Evolutionary conservation across 495 filamentous ascomycete species (phyloP), one percentile per base, ranked within the genome.

Genomic region (Evansstolkia leycettana): DNA sequence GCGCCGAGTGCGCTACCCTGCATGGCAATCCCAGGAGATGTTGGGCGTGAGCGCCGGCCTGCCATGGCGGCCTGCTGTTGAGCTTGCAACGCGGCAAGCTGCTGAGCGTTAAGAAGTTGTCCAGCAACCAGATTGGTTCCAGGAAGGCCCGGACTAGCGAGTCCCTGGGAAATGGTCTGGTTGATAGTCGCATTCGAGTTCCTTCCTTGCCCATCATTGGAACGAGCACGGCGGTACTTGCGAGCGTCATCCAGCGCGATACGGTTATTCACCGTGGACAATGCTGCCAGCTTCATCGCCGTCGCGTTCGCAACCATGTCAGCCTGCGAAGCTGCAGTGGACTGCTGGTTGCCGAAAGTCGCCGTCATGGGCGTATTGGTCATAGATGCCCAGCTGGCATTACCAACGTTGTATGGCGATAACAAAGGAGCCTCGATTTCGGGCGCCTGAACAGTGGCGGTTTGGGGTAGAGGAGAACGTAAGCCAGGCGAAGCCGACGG

Each of bases 221-320:
- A 94, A 39, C 89, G 78, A 51, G 84, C 78, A 38, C 88, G 78
- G 33, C 88, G 84, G 56, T 88, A 95, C 56, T 94, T 94, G 41
- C 85, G 83, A 33, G 85, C 87, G 57, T 95, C 88, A 43, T 98
- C 90, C 40, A 98, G 69, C 24, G 93, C 89, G 50, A 98, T 94
- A 13, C 90, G 83, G 58, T 96, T 96, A 62, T 95, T 96, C 37
- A 98, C 90, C 3, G 90, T 98, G 8, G 89, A 95, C 25, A 98
- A 65, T 13, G 90, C 90, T 36, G 90, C 90, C 28, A 98, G 73
- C 58, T 96, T 98, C 90, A 98, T 98, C 11, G 90, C 90, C 7
- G 90, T 96, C 7, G 90, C 92, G 54, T 96, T 96, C 29, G 90
- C 90, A 36, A 98, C 84, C 88, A 98, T 95, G 47, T 98, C 92